A percentile compares a stretch with the other conserved stretches of the same genome.
Conservation (phyloP, 208 protist species). For the Polymyxa betae region DNA sequence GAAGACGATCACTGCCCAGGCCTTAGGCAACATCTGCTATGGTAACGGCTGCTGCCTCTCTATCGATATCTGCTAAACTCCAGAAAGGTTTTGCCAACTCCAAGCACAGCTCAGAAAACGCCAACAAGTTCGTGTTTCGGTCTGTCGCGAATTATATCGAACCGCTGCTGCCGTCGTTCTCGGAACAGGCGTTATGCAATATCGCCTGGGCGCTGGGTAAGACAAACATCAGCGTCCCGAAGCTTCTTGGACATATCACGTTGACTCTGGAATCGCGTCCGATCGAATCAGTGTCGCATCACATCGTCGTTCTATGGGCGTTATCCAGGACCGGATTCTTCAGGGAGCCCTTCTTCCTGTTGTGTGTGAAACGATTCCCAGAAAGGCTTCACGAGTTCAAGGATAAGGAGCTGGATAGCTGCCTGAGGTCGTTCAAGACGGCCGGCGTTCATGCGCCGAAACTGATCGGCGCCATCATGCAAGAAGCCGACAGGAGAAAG, state of each 20-base stretch:
- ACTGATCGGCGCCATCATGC: neutral
- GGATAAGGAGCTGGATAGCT: slow-evolving; percentile 14
- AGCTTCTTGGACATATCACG: neutral
- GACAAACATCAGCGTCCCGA: neutral
- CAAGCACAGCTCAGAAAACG: neutral
- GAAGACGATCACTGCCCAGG: neutral
- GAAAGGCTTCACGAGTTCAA: neutral
- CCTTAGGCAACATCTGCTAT: neutral
- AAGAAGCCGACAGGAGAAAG: slow-evolving; percentile 23
- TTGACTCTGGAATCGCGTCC: neutral
- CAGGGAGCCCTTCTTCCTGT: neutral
- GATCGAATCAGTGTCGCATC: neutral
- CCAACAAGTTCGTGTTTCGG: neutral
- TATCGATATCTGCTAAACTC: no score
- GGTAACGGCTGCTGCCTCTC: no score
- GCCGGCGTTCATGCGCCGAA: slow-evolving; percentile 13
- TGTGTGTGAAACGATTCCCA: neutral
- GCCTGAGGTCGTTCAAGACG: neutral
- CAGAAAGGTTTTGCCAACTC: neutral
- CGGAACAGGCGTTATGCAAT: slow-evolving; percentile 36
- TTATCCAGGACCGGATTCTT: neutral
- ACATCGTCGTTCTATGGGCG: neutral
- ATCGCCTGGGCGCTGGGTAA: neutral
- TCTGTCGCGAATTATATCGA: neutral
- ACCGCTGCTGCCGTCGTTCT: slow-evolving; percentile 3